Evolutionary conservation across 148 eudicot genomes (phyloP).

Genomic region (Rhododendron vialii): DNA sequence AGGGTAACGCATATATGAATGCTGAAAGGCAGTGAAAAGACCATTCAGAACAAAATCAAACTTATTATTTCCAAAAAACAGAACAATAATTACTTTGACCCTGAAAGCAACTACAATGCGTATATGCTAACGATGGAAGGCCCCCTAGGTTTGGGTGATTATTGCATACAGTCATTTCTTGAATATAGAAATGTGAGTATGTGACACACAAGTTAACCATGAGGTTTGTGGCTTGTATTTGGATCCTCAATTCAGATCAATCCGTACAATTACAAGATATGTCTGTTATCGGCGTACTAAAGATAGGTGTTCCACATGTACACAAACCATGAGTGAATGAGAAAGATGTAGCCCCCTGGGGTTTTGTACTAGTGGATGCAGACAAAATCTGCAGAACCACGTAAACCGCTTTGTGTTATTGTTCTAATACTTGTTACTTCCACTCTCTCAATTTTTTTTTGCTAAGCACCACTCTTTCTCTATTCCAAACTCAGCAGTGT

Average conservation of each 20-base stretch:
- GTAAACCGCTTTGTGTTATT: not conserved
- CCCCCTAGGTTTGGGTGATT: not conserved
- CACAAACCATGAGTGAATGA: not conserved
- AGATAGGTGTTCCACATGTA: not conserved
- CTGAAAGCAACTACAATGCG: not conserved
- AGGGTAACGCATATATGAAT: slow-evolving; percentile 92
- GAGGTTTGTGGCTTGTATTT: not conserved
- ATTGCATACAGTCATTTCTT: not conserved
- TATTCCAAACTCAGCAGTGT: not conserved
- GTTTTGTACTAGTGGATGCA: not conserved
- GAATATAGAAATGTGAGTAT: not conserved
- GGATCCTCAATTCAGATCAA: not conserved
- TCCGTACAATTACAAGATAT: not conserved
- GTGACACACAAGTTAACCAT: not conserved
- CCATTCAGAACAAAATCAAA: slow-evolving; percentile 4
- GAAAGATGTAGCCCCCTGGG: not conserved
- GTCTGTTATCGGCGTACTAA: not conserved
- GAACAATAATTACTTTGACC: not conserved
- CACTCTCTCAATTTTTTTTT: not conserved
- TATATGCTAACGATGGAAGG: not conserved
- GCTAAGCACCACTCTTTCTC: not conserved
- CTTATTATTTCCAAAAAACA: not conserved
- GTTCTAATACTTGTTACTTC: not conserved
- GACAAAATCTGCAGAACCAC: not conserved
- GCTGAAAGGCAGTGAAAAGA: slow-evolving; percentile 30